Evolutionary conservation across 208 protist species (phyloP), one percentile per base, ranked within the genome.

Genomic region (Plasmodiophora brassicae): DNA sequence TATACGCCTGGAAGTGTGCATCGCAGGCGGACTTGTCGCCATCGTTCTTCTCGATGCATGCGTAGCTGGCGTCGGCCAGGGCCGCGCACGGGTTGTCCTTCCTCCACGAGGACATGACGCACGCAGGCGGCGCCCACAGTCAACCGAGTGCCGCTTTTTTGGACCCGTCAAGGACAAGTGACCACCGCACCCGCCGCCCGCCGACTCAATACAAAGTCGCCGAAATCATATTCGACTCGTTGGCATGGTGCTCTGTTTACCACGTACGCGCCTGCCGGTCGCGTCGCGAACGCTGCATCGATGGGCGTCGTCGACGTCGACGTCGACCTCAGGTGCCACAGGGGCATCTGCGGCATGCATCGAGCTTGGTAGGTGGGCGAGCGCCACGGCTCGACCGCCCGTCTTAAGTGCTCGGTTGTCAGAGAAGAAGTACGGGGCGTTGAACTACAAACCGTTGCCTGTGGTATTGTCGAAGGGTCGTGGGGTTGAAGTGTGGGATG

Each of bases 401-500:
- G n/a, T 60, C 32, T 71, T n/a, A 86, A 54, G 10, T 25, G 28
- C 28, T 32, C 36, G 45, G 28, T 53, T 8, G 20, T 14, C n/a
- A 65, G 94, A 95, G 71, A n/a, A 71, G 14, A 0, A 60, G 14
- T 94, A 92, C 88, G 90, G 90, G 39, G 93, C 93, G 1, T 92
- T 95, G 90, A 95, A 95, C 88, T 97, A 97, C 87, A 87, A 91
- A 28, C 95, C 94, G 38, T 89, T 97, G 10, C 95, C 95, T 22
- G 95, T 96, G 90, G 96, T 97, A 0, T 94, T 97, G 57, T 89
- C 89, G 36, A 90, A 84, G n/a, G 92, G 87, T 0, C 44, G 85
- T 53, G 96, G 95, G 46, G 89, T 91, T 14, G 45, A 92, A 38
- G 93, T 98, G 8, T 97, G 92, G 91, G 95, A 98, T 88, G 90